phyloP scores from a whole-genome alignment of 306 rosid species.

The Ormosia semicastrata region DNA sequence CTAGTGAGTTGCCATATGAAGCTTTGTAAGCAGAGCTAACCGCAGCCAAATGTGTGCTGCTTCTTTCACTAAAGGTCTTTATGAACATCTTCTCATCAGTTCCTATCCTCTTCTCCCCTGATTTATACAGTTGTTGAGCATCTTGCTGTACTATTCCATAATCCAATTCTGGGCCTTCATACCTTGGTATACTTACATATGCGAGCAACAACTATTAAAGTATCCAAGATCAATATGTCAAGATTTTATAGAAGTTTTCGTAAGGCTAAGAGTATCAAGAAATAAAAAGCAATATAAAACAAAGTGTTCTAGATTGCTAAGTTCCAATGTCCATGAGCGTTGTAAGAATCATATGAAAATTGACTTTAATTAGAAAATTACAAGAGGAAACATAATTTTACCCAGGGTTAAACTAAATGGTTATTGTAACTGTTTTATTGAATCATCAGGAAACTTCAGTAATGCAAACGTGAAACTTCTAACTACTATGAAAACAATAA shows the following conservation, averaged over 20 bases:
- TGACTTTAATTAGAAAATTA: neutral
- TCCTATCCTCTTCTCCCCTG: constrained; percentile 49
- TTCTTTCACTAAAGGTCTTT: constrained; percentile 59
- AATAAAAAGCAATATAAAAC: neutral
- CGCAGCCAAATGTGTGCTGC: constrained; percentile 67
- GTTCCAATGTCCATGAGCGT: neutral
- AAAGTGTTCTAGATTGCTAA: neutral
- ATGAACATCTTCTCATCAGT: constrained; percentile 52
- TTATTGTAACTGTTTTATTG: too few species aligned
- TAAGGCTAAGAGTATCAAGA: neutral
- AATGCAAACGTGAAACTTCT: too few species aligned
- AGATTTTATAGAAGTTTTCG: neutral
- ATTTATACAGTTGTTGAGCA: constrained; percentile 30
- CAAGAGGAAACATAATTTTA: neutral
- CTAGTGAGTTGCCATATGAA: constrained; percentile 41
- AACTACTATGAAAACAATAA: too few species aligned
- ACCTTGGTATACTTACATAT: constrained; percentile 51
- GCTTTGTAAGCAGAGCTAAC: constrained; percentile 46
- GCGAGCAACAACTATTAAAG: constrained; percentile 55
- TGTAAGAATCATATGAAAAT: neutral
- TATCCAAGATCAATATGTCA: neutral
- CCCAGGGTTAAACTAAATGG: too few species aligned
- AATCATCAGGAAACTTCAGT: too few species aligned
- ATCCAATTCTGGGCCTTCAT: constrained; percentile 74
- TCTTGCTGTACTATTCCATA: constrained; percentile 30